Evolutionary conservation across 2,329 filamentous ascomycete genomes (phyloP).

Genomic region (Cordyceps militaris): DNA sequence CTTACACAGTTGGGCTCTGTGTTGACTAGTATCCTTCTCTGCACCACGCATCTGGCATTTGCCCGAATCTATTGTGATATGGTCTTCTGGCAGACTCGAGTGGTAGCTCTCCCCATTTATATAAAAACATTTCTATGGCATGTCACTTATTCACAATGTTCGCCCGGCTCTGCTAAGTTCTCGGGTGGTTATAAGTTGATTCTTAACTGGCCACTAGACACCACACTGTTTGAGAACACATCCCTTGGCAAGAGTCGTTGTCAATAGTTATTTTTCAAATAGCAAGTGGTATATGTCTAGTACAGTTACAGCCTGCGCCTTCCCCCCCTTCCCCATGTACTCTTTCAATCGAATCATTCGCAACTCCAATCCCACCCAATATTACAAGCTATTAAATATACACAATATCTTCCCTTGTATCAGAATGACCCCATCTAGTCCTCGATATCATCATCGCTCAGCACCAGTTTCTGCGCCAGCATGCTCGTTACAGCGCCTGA

Average conservation of each 20-base stretch:
- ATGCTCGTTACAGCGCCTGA: slow-evolving; percentile 32
- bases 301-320: background rate
- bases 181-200: no score
- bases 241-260: background rate
- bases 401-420: slow-evolving; percentile 19
- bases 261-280: background rate
- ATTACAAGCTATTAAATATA: slow-evolving; percentile 1
- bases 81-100: no score
- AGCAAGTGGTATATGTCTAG: slow-evolving; percentile 12
- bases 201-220: background rate
- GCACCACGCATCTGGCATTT: no score
- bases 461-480: slow-evolving; percentile 57
- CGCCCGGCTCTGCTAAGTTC: no score
- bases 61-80: no score
- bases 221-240: background rate
- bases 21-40: no score
- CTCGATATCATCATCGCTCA: slow-evolving; percentile 82
- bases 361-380: background rate
- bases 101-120: no score
- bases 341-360: background rate
- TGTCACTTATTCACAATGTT: no score
- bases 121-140: no score
- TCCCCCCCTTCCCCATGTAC: background rate
- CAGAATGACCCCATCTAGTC: slow-evolving; percentile 36
- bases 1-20: no score